Evolutionary conservation across 495 filamentous ascomycete species (phyloP), one percentile per base, ranked within the genome.

Genomic region (Lentithecium fluviatile): DNA sequence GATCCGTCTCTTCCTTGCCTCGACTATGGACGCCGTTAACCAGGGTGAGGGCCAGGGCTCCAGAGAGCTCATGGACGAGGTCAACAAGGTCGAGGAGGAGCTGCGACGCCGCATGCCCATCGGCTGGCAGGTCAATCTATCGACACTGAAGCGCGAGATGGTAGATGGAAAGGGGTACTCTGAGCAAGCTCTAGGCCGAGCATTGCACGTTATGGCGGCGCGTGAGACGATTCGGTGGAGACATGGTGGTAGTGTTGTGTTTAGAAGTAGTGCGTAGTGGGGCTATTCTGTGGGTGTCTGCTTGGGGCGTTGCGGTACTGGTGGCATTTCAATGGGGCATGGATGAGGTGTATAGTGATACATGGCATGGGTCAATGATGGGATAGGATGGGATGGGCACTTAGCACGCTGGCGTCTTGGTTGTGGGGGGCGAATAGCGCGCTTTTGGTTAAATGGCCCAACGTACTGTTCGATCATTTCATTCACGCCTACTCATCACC

Each of bases 1-100:
- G 1, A 99, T 99, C 69, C 87, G 95, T 0, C 83, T 99, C 26
- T 99, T 99, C 86, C 77, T 99, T 4, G 95, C 93, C 43, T 89
- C 85, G 1, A 99, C 94, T 49, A 99, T 99, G 94, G 93, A 99
- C 73, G 94, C 94, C 2, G 90, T 97, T 40, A 90, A 88, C 43
- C 90, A 96, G 68, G 94, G 93, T 25, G 84, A 87, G 54, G 85
- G 84, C 51, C 83, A 88, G 59, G 89, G 88, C 46, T 89, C 82
- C 74, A 86, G 86, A 66, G 94, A 97, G 75, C 79, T 97, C 49
- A 91, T 89, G 77, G 91, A 95, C 52, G 93, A 97, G 70, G 87
- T 88, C 3, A 76, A 78, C 58, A 91, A 92, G 72, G 85, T 97
- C 36, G 95, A 97, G 76, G 87, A 94, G 45, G 95, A 97, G 77